Percentiles rank a stretch among this genome's conserved stretches.
Evolutionary conservation across 805 yeast genomes (phyloP).

Genomic region (Cyberlindnera maritima): DNA sequence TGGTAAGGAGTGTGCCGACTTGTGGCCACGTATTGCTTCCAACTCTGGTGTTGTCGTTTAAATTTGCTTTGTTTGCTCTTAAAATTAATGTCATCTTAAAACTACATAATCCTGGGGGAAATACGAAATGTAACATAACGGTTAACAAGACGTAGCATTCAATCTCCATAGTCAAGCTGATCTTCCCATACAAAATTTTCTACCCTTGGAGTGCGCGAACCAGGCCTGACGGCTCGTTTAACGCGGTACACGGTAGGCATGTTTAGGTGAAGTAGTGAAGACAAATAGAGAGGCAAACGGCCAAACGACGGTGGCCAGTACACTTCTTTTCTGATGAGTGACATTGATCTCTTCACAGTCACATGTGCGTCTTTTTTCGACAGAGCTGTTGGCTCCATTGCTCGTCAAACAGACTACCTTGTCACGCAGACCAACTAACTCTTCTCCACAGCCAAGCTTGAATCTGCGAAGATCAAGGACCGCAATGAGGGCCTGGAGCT

Average conservation of each 20-base stretch:
- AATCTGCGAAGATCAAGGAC: constrained; percentile 52
- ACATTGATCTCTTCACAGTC: constrained; percentile 11
- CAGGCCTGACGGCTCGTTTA: not conserved
- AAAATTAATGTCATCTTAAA: constrained; percentile 29
- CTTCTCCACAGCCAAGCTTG: constrained; percentile 28
- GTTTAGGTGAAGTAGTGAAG: not conserved
- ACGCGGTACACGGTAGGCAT: not conserved
- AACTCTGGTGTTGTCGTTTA: constrained; percentile 99
- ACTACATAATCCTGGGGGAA: constrained; percentile 24
- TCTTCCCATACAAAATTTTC: constrained; percentile 5
- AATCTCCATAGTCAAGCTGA: not conserved
- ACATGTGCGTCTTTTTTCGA: constrained; percentile 6
- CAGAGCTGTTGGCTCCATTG: not conserved
- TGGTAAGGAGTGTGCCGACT: constrained; percentile 99
- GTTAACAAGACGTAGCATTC: not conserved
- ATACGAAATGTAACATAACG: constrained; percentile 26
- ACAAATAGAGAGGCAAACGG: not conserved
- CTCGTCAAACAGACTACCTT: not conserved
- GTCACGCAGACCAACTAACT: constrained; percentile 8
- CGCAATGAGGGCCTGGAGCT: constrained; percentile 48
- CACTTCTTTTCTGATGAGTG: not conserved
- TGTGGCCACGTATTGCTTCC: constrained; percentile 99
- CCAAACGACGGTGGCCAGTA: not conserved
- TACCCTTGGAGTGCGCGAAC: constrained; percentile 5
- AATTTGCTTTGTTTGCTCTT: constrained; percentile 21